phyloP scores from a whole-genome alignment of 768 basidiomycete species.

The Lentinula guzmanii region DNA sequence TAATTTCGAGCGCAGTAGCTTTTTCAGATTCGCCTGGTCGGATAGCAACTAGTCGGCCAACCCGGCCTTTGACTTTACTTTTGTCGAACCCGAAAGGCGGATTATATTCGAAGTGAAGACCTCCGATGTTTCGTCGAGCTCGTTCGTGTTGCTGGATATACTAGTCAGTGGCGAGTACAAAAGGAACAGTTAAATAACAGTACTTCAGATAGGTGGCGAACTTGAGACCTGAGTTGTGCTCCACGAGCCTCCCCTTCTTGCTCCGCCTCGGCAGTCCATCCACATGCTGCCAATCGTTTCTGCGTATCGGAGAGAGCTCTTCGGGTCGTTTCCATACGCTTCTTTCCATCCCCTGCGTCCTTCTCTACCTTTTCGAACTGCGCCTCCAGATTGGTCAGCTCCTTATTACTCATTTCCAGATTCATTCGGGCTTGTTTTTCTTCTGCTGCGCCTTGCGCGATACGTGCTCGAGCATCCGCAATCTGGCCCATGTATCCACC shows the following conservation, averaged over 20 bases:
- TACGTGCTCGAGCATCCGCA: slow-evolving; percentile 70
- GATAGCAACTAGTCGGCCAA: slow-evolving; percentile 83
- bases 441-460: slow-evolving; percentile 75
- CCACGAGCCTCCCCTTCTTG: slow-evolving; percentile 44
- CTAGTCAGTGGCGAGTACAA: slow-evolving; percentile 8
- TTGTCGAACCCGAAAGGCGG: slow-evolving; percentile 82
- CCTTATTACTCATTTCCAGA: slow-evolving; percentile 72
- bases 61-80: slow-evolving; percentile 82
- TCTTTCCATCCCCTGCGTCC: slow-evolving; percentile 74
- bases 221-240: slow-evolving; percentile 45
- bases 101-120: slow-evolving; percentile 79
- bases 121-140: slow-evolving; percentile 58
- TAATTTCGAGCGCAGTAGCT: slow-evolving; percentile 88
- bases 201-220: slow-evolving; percentile 62
- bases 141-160: slow-evolving; percentile 55
- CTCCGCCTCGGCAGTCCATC: slow-evolving; percentile 78
- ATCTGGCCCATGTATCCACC: slow-evolving; percentile 98
- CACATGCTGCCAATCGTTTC: slow-evolving; percentile 48
- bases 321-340: slow-evolving; percentile 56
- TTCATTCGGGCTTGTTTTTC: slow-evolving; percentile 78
- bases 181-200: slow-evolving; percentile 7
- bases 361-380: slow-evolving; percentile 80
- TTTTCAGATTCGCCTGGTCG: slow-evolving; percentile 64
- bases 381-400: slow-evolving; percentile 69
- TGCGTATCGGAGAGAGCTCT: slow-evolving; percentile 52